A percentile compares a stretch with the other conserved stretches of the same genome.
Evolutionary conservation across 75 land plant species (phyloP).

Genomic region (Adiantum capillusveneris): DNA sequence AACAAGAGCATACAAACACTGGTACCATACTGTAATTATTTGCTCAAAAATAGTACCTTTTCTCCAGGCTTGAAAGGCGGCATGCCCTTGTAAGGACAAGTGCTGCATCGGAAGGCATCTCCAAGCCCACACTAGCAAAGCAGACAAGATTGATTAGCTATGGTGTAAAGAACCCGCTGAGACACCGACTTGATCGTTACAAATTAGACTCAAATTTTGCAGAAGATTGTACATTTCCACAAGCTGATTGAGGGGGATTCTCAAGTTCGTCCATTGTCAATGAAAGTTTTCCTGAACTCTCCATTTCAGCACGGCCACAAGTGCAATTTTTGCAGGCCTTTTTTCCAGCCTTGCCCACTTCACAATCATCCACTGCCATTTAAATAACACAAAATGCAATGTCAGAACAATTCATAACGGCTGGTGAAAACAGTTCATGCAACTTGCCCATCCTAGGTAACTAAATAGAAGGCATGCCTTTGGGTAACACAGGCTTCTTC

Average conservation of each 20-base stretch:
- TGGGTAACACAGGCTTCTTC: slow-evolving; percentile 70
- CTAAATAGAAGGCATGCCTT: neutral
- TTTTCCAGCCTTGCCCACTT: slow-evolving; percentile 57
- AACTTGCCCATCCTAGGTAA: neutral
- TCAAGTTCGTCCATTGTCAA: slow-evolving; percentile 52
- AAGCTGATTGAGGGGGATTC: slow-evolving; percentile 78
- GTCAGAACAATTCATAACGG: neutral
- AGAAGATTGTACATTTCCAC: slow-evolving; percentile 75
- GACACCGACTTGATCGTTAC: no score
- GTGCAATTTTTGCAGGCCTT: slow-evolving; percentile 99
- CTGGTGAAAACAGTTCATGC: neutral
- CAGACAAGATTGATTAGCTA: neutral
- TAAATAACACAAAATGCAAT: neutral
- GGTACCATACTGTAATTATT: neutral
- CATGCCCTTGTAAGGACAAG: slow-evolving; percentile 91
- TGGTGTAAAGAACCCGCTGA: no score
- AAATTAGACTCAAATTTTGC: no score
- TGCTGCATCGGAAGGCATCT: slow-evolving; percentile 93
- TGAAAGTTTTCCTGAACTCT: slow-evolving; percentile 42
- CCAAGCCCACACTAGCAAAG: slow-evolving; percentile 92
- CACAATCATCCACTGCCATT: slow-evolving; percentile 72
- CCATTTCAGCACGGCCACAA: slow-evolving; percentile 94
- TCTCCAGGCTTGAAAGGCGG: slow-evolving; percentile 93
- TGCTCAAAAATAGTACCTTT: slow-evolving; percentile 49
- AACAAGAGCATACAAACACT: neutral